Percentiles rank a stretch among this genome's conserved stretches.
phyloP scores from a whole-genome alignment of 495 filamentous ascomycete species.

The Aspergillus hancockii region DNA sequence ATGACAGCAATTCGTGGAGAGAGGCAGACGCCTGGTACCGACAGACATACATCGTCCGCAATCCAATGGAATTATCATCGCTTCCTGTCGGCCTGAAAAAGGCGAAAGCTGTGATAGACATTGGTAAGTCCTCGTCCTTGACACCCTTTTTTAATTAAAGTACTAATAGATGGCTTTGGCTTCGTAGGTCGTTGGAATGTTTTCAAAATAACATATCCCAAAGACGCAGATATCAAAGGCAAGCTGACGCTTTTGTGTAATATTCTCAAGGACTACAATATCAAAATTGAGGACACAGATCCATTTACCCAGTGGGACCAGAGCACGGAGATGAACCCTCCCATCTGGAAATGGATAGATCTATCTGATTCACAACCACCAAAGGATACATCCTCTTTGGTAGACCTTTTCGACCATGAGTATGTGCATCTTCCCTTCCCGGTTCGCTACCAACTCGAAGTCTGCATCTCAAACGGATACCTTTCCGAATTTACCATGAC shows the following conservation, averaged over 20 bases:
- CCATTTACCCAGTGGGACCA: slow-evolving; percentile 23
- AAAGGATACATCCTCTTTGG: slow-evolving; percentile 29
- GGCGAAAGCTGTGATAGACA: slow-evolving; percentile 63
- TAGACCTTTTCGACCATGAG: slow-evolving; percentile 33
- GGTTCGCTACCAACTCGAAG: slow-evolving; percentile 88
- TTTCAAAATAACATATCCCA: slow-evolving; percentile 34
- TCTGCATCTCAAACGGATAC: slow-evolving; percentile 78
- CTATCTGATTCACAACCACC: slow-evolving; percentile 17
- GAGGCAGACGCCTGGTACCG: slow-evolving; percentile 73
- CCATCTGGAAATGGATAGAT: slow-evolving; percentile 62
- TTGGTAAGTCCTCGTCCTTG: slow-evolving; percentile 53
- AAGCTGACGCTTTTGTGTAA: slow-evolving; percentile 39
- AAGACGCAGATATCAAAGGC: slow-evolving; percentile 14
- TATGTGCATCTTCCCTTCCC: slow-evolving; percentile 61
- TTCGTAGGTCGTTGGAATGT: slow-evolving; percentile 42
- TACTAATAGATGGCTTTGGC: background rate
- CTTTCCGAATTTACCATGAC: slow-evolving; percentile 78
- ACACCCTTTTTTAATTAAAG: background rate
- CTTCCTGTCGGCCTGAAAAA: slow-evolving; percentile 59
- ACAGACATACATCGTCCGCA: slow-evolving; percentile 66
- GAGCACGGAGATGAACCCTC: slow-evolving; percentile 19
- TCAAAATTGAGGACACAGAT: slow-evolving; percentile 43
- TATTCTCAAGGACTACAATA: slow-evolving; percentile 74
- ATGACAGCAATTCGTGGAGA: slow-evolving; percentile 53
- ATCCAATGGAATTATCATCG: slow-evolving; percentile 29